A percentile compares a stretch with the other conserved stretches of the same genome.
phyloP scores from a whole-genome alignment of 2,329 filamentous ascomycete genomes.

The Penicillium sp. region DNA sequence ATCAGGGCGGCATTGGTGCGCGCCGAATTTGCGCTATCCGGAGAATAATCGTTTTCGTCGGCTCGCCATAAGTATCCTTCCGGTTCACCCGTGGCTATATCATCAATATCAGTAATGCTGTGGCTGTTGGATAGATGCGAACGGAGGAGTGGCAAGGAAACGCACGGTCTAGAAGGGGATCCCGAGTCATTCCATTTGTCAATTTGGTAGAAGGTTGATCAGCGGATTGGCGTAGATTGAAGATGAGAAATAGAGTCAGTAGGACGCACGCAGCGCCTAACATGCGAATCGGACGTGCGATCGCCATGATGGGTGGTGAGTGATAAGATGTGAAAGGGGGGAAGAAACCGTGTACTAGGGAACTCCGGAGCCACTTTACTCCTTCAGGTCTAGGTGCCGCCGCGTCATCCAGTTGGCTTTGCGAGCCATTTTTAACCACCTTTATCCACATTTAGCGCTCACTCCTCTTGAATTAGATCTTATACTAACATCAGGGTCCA shows the following conservation, averaged over 20 bases:
- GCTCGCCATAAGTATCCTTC: conserved; percentile 72
- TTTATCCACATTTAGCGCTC: neutral
- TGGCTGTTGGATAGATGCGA: conserved; percentile 1
- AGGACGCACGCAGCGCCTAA: conserved; percentile 70
- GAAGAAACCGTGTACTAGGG: conserved; percentile 6
- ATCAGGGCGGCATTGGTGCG: conserved; percentile 93
- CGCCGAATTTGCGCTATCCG: conserved; percentile 70
- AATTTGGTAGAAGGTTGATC: conserved; percentile 42
- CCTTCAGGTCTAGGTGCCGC: conserved; percentile 26
- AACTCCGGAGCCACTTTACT: conserved; percentile 17
- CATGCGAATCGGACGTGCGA: conserved; percentile 81
- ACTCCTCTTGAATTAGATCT: neutral
- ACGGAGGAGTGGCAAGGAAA: conserved; percentile 9
- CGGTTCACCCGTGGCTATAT: conserved; percentile 76
- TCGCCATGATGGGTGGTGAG: conserved; percentile 62
- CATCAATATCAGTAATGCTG: conserved; percentile 11
- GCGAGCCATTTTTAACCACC: neutral
- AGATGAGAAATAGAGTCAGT: conserved; percentile 76
- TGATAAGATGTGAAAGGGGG: conserved; percentile 19
- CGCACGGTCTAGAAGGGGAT: conserved; percentile 86
- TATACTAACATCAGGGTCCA: neutral
- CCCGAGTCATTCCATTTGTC: conserved; percentile 65
- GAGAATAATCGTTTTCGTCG: conserved; percentile 72
- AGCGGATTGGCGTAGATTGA: conserved; percentile 67
- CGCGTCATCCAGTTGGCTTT: conserved; percentile 12